These are phyloP conservation scores for Vanilla planifolia DNA, from an alignment of 106 monocot species.

Conservation along the genomic window DNA sequence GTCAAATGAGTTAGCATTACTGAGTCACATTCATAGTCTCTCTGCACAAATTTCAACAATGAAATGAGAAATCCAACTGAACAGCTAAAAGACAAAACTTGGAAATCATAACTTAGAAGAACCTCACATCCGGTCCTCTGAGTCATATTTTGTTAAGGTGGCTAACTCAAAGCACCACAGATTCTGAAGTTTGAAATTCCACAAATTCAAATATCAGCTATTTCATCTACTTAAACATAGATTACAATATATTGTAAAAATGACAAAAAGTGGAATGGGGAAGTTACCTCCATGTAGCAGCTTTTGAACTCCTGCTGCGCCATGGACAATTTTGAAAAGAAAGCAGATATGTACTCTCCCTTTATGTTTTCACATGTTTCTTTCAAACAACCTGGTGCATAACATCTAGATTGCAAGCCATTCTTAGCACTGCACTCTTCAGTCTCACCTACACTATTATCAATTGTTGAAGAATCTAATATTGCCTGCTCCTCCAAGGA, in stretches of 20 bases:
- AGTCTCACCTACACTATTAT: slow-evolving; percentile 7
- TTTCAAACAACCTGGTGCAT: slow-evolving; percentile 45
- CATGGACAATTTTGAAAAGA: slow-evolving; percentile 51
- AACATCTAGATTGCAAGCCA: slow-evolving; percentile 30
- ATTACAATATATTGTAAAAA: background rate
- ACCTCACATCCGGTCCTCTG: no score
- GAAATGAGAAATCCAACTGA: no score
- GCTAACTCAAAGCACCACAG: slow-evolving; percentile 2
- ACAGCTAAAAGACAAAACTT: no score
- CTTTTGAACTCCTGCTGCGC: slow-evolving; percentile 66
- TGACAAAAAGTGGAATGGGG: background rate
- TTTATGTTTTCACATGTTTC: slow-evolving; percentile 63
- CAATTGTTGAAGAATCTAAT: background rate
- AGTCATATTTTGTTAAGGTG: no score
- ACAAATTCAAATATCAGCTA: background rate
- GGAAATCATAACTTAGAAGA: no score
- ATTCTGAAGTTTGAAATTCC: background rate
- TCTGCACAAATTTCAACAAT: no score
- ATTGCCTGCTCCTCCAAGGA: slow-evolving; percentile 13
- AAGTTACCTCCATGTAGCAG: slow-evolving; percentile 53
- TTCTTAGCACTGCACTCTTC: slow-evolving; percentile 13
- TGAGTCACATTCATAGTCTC: no score
- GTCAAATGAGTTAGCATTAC: no score
- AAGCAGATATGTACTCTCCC: slow-evolving; percentile 65
- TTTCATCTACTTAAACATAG: background rate